Percentiles rank a stretch among this genome's conserved stretches.
Evolutionary conservation across 306 rosid species (phyloP).

Genomic region (Quercus suber): DNA sequence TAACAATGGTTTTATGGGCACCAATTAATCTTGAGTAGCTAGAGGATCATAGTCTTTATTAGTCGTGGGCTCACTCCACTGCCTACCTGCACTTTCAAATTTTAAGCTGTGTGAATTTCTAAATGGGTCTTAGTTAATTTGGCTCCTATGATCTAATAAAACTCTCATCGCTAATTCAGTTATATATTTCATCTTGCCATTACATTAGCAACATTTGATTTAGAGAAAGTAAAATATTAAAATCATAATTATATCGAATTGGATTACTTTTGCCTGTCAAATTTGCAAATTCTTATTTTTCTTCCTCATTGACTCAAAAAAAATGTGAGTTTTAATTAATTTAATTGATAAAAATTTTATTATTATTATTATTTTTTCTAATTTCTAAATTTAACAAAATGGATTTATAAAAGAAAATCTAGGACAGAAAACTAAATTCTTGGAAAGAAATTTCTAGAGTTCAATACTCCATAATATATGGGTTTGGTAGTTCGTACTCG

Average conservation of each 20-base stretch:
- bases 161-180: neutral
- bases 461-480: no score
- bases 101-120: neutral
- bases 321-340: no score
- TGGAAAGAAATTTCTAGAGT: neutral
- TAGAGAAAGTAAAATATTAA: neutral
- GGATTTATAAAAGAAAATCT: no score
- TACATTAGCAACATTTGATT: neutral
- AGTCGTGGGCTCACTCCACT: neutral
- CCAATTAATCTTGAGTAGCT: neutral
- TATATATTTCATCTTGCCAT: neutral
- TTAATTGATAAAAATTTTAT: no score
- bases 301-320: no score
- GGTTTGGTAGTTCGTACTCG: no score
- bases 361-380: no score
- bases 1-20: no score
- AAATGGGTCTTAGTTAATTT: neutral
- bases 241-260: neutral
- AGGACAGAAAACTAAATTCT: neutral
- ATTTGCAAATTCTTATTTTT: no score
- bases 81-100: neutral
- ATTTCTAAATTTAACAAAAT: no score
- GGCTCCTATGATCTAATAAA: neutral
- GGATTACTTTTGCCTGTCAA: no score
- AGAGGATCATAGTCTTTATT: neutral